A percentile compares a stretch with the other conserved stretches of the same genome.
These are phyloP conservation scores for Parasitella parasitica DNA, from an alignment of 371 early-diverging fungal genomes.

Conservation along the genomic window DNA sequence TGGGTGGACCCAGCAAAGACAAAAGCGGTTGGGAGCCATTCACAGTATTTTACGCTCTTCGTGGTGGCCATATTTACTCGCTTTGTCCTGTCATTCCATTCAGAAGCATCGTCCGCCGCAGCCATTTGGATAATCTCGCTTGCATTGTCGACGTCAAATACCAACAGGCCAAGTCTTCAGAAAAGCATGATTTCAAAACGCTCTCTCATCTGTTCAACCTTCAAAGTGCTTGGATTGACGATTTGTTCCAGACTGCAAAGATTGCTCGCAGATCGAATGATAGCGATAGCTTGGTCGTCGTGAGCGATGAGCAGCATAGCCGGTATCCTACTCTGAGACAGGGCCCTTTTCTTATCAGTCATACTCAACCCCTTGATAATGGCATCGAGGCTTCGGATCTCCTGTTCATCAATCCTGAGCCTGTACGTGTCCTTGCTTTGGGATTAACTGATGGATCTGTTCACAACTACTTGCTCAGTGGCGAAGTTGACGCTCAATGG, in stretches of 20 bases:
- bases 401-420: slow-evolving; percentile 21
- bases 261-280: slow-evolving; percentile 3
- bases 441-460: slow-evolving; percentile 36
- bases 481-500: slow-evolving; percentile 42
- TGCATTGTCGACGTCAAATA: slow-evolving; percentile 35
- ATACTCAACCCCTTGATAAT: not conserved
- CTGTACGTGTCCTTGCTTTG: slow-evolving; percentile 27
- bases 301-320: slow-evolving; percentile 10
- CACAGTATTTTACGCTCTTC: slow-evolving; percentile 41
- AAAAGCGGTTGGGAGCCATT: slow-evolving; percentile 46
- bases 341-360: slow-evolving; percentile 36
- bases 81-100: slow-evolving; percentile 46
- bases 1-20: slow-evolving; percentile 35
- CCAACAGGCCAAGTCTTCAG: slow-evolving; percentile 4
- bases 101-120: slow-evolving; percentile 31
- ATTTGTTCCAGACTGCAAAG: slow-evolving; percentile 25
- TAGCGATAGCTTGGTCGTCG: slow-evolving; percentile 17
- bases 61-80: slow-evolving; percentile 43
- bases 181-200: slow-evolving; percentile 2
- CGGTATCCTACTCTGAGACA: slow-evolving; percentile 31
- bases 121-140: slow-evolving; percentile 37
- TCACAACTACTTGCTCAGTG: slow-evolving; percentile 31
- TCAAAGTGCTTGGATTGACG: slow-evolving; percentile 39
- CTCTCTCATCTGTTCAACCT: slow-evolving; percentile 29
- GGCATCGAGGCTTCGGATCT: slow-evolving; percentile 29